phyloP scores from a whole-genome alignment of 768 basidiomycete genomes.

The Roridomyces roridus region DNA sequence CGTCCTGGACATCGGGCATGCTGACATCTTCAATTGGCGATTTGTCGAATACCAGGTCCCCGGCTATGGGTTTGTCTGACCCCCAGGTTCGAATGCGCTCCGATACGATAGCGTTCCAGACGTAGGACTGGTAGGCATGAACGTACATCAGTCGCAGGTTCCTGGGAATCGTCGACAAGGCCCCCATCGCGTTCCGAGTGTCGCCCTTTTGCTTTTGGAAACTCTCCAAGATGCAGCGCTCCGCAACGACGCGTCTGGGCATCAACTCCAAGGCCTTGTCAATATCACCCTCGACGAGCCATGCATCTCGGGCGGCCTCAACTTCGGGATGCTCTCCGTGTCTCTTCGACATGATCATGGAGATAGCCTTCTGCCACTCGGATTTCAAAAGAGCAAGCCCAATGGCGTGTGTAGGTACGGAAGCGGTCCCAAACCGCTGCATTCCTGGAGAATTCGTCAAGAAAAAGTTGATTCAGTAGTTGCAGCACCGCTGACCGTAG shows the following conservation, averaged over 20 bases:
- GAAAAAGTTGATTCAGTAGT: conserved; percentile 7
- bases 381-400: conserved; percentile 89
- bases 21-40: conserved; percentile 39
- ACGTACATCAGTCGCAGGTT: conserved; percentile 97
- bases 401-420: conserved; percentile 93
- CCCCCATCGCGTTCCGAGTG: conserved; percentile 85
- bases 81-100: conserved; percentile 88
- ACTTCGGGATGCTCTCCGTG: conserved; percentile 95
- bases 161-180: conserved; percentile 89
- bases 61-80: conserved; percentile 73
- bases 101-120: conserved; percentile 97
- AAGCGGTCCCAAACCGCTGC: conserved; percentile 98
- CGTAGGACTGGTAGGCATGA: conserved; percentile 97
- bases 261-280: conserved; percentile 84
- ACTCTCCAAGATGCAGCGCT: conserved; percentile 90
- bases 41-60: conserved; percentile 87
- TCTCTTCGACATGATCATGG: conserved; percentile 80
- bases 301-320: conserved; percentile 82
- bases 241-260: conserved; percentile 92
- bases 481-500: conserved; percentile 64
- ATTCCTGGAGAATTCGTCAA: conserved; percentile 65
- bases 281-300: conserved; percentile 83
- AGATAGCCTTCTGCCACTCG: conserved; percentile 89
- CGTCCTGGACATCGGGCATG: conserved; percentile 39
- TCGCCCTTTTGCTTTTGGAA: conserved; percentile 83